These are phyloP conservation scores for Arbutus unedo DNA, from an alignment of 148 eudicot genomes.

Conservation along the genomic window DNA sequence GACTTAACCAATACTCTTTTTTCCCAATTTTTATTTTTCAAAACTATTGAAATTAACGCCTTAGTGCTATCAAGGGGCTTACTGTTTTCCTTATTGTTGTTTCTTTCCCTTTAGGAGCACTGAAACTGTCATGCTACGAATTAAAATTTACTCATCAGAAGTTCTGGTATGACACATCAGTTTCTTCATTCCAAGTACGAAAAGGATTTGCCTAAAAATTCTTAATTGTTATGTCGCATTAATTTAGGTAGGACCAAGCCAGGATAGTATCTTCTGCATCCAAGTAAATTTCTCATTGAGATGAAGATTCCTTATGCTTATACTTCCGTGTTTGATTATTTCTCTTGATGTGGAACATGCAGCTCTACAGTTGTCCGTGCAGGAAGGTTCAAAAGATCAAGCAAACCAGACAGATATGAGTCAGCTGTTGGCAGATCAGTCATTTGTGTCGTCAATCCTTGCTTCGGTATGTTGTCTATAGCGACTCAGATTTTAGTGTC, in stretches of 20 bases:
- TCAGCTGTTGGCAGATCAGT: slow-evolving; percentile 72
- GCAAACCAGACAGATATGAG: slow-evolving; percentile 65
- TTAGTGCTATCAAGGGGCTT: too few species aligned
- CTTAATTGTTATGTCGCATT: background rate
- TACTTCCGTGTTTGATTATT: slow-evolving; percentile 8
- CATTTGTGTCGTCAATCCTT: slow-evolving; percentile 80
- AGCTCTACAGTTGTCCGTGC: slow-evolving; percentile 90
- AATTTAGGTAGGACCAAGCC: background rate
- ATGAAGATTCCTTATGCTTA: background rate
- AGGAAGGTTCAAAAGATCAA: slow-evolving; percentile 57
- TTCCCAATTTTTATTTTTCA: too few species aligned
- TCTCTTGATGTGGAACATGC: slow-evolving; percentile 28
- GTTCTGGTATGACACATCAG: background rate
- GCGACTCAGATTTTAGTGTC: background rate
- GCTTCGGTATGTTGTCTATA: slow-evolving; percentile 54
- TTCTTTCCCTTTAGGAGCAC: background rate
- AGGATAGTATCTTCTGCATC: background rate
- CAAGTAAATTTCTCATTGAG: background rate
- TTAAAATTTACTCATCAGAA: background rate
- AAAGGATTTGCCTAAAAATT: background rate
- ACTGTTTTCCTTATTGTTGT: background rate
- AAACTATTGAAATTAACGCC: too few species aligned
- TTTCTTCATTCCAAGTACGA: background rate
- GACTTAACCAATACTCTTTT: too few species aligned
- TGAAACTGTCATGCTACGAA: too few species aligned